Percentiles rank a stretch among this genome's conserved stretches.
Conservation (phyloP, 2,329 filamentous ascomycete genomes). For the Hypoxylon sp. region DNA sequence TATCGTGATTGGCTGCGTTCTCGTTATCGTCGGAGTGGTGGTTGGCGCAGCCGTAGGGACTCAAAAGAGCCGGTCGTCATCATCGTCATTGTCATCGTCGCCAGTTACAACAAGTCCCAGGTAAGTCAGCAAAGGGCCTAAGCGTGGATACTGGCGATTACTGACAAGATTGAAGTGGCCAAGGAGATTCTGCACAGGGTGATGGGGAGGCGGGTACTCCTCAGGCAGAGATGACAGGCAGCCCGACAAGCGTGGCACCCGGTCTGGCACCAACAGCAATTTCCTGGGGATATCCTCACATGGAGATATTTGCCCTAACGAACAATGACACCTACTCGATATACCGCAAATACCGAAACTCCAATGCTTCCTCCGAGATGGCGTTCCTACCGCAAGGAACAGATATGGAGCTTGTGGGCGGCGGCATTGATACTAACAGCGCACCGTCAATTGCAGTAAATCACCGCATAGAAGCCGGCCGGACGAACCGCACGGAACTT, state of each 20-base stretch:
- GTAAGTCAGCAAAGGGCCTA: background rate
- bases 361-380: conserved; percentile 14
- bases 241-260: conserved; percentile 17
- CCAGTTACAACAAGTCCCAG: conserved; percentile 6
- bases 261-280: conserved; percentile 28
- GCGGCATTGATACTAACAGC: conserved; percentile 1
- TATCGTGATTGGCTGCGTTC: conserved; percentile 7
- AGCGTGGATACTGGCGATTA: background rate
- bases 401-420: conserved; percentile 27
- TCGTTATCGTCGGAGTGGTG: conserved; percentile 21
- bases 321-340: conserved; percentile 21
- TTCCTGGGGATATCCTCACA: conserved; percentile 33
- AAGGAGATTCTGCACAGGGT: background rate
- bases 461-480: background rate
- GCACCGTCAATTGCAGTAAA: conserved; percentile 21
- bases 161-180: conserved; percentile 21
- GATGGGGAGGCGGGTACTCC: background rate
- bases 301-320: conserved; percentile 31
- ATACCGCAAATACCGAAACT: conserved; percentile 30
- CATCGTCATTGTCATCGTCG: background rate
- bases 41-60: conserved; percentile 24
- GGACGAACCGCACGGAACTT: conserved; percentile 19
- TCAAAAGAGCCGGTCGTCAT: conserved; percentile 2
- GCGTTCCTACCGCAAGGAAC: conserved; percentile 15
- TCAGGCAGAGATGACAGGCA: conserved; percentile 27